These are phyloP conservation scores for Ceratobasidium sp. DNA, from an alignment of 1,284 basidiomycete genomes.

Conservation along the genomic window DNA sequence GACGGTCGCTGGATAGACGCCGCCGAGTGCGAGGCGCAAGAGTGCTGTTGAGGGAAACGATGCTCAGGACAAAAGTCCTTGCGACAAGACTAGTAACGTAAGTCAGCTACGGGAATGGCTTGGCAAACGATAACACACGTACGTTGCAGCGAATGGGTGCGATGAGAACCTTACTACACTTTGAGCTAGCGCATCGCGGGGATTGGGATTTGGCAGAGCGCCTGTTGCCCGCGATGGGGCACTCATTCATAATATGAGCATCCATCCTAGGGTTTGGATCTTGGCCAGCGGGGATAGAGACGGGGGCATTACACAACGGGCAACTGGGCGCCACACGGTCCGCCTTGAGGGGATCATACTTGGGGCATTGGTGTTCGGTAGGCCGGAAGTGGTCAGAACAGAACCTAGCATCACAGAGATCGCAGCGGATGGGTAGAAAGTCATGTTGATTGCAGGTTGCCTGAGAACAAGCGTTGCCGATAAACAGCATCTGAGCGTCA, in stretches of 20 bases:
- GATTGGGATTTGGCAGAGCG: conserved; percentile 60
- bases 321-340: conserved; percentile 82
- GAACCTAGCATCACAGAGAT: conserved; percentile 60
- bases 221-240: conserved; percentile 73
- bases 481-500: conserved; percentile 65
- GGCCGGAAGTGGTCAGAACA: conserved; percentile 83
- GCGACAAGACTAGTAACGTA: conserved; percentile 68
- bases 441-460: conserved; percentile 76
- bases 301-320: conserved; percentile 78
- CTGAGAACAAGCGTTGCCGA: conserved; percentile 80
- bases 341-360: conserved; percentile 77
- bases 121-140: conserved; percentile 55
- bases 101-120: conserved; percentile 12
- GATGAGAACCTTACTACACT: conserved; percentile 79
- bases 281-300: conserved; percentile 77
- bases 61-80: conserved; percentile 79
- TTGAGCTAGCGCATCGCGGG: conserved; percentile 66
- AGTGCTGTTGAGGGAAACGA: conserved; percentile 78
- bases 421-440: conserved; percentile 79
- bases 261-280: conserved; percentile 85
- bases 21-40: conserved; percentile 59
- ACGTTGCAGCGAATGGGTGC: conserved; percentile 80
- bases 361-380: conserved; percentile 71
- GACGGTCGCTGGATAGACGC: conserved; percentile 41
- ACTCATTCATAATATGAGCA: conserved; percentile 73